Base-by-base conservation (phyloP, 2,329 filamentous ascomycete genomes). In the Colletotrichum sp. region DNA sequence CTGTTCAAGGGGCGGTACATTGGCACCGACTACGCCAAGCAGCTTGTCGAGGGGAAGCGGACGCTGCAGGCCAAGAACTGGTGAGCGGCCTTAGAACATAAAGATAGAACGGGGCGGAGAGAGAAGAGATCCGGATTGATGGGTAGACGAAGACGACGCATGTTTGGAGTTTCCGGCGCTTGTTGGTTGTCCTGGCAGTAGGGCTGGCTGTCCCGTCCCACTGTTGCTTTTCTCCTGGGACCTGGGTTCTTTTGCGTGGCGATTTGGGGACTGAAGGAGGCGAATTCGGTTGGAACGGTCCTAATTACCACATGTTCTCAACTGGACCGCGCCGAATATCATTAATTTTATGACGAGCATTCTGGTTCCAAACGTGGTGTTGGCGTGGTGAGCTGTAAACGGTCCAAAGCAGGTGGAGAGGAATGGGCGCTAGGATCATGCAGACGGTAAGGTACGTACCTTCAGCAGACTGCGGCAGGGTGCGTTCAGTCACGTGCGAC, bases 1-100 rank as follows among this genome's bases (percentile, higher is more conserved):
- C 81, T 80, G 62, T 79, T 82, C n/a, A 85, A 85, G 62, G 83
- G 83, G 6, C 79, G 81, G 64, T 81, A 80, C 26, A 73, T 85
- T 22, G 77, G 77, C n/a, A 78, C 77, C 13, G 72, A 78, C 55
- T 73, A 76, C 32, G 30, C 44, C 36, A 75, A 77, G 69, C 72
- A 70, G 18, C n/a, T 65, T 32, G 72, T 39, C 6, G 55, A 71
- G 48, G 77, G 77, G 0, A 75, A 71, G 68, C 68, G 75, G 55
- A 76, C 76, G 3, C 18, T 75, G n/a, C 64, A 55, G 48, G 24
- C 48, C 26, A 77, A 73, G 55, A 74, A 67, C 18, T 77, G 74
- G 76, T 77, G 30, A 34, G 59, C 16, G 32, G 16, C 24, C 2
- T 2, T 32, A 62, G 28, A 52, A 22, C 44, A 52, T 52, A 2